Evolutionary conservation across 257 asterid species (phyloP), one percentile per base, ranked within the genome.

Genomic region (Striga asiatica): DNA sequence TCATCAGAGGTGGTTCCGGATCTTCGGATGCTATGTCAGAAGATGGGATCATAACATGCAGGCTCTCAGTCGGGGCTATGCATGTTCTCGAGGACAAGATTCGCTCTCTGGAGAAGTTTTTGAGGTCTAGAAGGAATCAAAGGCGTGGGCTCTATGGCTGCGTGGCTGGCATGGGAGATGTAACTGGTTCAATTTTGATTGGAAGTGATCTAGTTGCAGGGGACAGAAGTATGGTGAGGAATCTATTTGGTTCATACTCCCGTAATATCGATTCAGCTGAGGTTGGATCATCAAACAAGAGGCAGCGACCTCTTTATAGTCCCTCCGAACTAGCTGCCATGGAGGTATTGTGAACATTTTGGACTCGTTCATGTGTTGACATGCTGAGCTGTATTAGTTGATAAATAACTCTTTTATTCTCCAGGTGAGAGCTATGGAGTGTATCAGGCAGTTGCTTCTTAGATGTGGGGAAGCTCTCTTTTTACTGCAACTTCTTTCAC

Each of bases 401-500:
- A 53, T 67, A 51, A 55, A 25, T 50, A 47, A 38, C 46, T 70
- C 42, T 56, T 34, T 19, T 60, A 38, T 74, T 52, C 45, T 75
- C 29, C 74, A 91, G 98, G 98, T 91, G 61, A 80, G 96, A 77
- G 89, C 96, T 11, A 84, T 91, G 96, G 98, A 91, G 62, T 86
- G 98, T 66, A 75, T 86, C 66, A 80, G 98, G 73, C 96, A 89
- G 76, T 76, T 89, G 75, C 94, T 91, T 63, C 94, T 83, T 62
- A 82, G 98, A 74, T 87, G 92, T 60, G 82, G 87, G 45, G 98
- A 91, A 80, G 92, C 94, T 31, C 76, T 91, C 37, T 84, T 80
- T 67, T 71, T 87, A 55, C 84, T 87, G 60, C 95, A 91, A 50
- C 87, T 91, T 67, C 88, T 91, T 66, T 82, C 95, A 45, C 94